Conservation (phyloP, 495 filamentous ascomycete species). For the Talaromyces thailandensis region DNA sequence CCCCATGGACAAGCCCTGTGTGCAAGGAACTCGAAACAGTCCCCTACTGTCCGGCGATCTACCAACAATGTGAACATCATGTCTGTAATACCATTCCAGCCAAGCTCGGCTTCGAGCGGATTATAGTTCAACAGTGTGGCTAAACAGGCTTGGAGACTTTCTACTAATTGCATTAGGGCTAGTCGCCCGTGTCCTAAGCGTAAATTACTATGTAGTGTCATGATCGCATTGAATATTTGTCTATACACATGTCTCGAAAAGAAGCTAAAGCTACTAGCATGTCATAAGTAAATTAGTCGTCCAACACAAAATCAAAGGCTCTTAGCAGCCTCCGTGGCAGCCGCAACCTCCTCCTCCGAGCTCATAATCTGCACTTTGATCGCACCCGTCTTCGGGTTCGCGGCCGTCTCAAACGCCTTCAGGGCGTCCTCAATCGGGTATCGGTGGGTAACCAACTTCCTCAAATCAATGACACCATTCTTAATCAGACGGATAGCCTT, state of each 20-base stretch:
- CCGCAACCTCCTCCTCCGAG: slow-evolving; percentile 31
- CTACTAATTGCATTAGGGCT: not conserved
- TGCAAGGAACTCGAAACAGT: too few species aligned
- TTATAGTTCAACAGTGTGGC: not conserved
- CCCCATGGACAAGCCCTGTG: too few species aligned
- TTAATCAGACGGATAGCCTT: slow-evolving; percentile 79
- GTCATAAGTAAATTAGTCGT: not conserved
- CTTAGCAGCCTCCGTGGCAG: slow-evolving; percentile 1
- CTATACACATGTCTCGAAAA: not conserved
- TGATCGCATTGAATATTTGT: not conserved
- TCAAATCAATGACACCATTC: slow-evolving; percentile 71
- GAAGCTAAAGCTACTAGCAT: not conserved
- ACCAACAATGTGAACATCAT: too few species aligned
- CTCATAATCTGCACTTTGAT: slow-evolving; percentile 88
- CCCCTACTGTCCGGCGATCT: too few species aligned
- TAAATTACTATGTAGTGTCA: too few species aligned
- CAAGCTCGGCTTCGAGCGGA: too few species aligned
- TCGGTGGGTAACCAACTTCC: slow-evolving; percentile 77
- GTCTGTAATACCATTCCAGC: too few species aligned
- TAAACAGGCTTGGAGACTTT: too few species aligned
- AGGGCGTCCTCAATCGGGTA: slow-evolving; percentile 78
- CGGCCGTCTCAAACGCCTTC: slow-evolving; percentile 79
- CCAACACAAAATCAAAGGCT: not conserved
- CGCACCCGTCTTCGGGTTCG: slow-evolving; percentile 80
- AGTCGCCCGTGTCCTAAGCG: too few species aligned